Evolutionary conservation across 129 eudicot species (phyloP), one percentile per base, ranked within the genome.

Genomic region (Tagetes erecta): DNA sequence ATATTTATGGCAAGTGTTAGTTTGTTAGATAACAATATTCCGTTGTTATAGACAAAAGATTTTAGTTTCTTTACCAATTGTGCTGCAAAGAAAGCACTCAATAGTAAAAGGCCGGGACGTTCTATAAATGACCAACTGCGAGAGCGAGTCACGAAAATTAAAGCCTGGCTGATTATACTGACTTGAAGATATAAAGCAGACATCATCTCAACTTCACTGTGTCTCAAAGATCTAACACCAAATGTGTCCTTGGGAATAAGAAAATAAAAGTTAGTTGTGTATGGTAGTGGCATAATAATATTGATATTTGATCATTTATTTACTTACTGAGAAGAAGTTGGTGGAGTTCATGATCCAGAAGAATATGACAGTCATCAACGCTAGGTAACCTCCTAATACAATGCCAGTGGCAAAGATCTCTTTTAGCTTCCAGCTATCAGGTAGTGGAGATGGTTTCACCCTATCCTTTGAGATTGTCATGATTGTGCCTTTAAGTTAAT

Each of bases 391-490:
- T 70, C 97, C 97, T 27, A 94, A 93, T 39, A 94, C 99, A 41
- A 94, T 42, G 11, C 97, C 99, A 40, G 99, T 93, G 45, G 99
- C 97, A 69, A 94, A 94, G 68, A 94, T 94, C 81, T 94, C 99
- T 62, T 88, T 94, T 69, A 94, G 76, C 64, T 94, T 94, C 99
- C 99, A 94, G 84, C 97, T 94, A 76, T 94, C 97, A 1, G 99
- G 99, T 64, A 88, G 58, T 4, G 99, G 99, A 36, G 99, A 94
- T 50, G 99, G 99, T 80, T 91, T 91, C 71, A 94, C 99, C 62
- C 99, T 78, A 67, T 94, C 99, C 96, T 94, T 91, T 37, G 99
- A 91, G 81, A 94, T 94, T 42, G 99, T 94, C 99, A 94, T 94
- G 51, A 94, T 94, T 33, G 99, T 94, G 27, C 99, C 99, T 94